These are phyloP conservation scores for Eimeria acervulina DNA, from an alignment of 169 alveolate species.

Conservation along the genomic window DNA sequence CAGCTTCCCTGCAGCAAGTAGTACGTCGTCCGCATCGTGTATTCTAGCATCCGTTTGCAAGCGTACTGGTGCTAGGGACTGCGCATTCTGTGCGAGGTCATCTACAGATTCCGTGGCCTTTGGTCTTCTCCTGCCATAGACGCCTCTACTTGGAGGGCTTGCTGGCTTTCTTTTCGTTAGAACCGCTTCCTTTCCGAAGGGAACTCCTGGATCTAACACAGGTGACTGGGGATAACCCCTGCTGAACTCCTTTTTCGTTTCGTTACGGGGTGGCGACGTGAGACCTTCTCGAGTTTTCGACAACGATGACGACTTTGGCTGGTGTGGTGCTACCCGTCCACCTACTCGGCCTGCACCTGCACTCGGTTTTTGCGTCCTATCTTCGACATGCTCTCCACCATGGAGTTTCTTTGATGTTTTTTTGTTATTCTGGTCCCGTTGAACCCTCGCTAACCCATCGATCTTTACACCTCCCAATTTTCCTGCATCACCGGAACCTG, in stretches of 20 bases:
- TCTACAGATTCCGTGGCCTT: not conserved
- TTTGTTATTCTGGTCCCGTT: not conserved
- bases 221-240: not conserved
- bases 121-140: not conserved
- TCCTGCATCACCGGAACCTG: constrained; percentile 8
- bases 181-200: not conserved
- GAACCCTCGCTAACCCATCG: not conserved
- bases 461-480: not conserved
- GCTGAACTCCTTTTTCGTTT: not conserved
- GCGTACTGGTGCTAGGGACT: not conserved
- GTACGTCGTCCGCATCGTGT: not conserved
- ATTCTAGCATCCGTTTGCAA: not conserved
- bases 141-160: not conserved
- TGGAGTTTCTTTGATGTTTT: not conserved
- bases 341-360: not conserved
- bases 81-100: not conserved
- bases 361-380: not conserved
- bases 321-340: not conserved
- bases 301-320: not conserved
- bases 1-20: not conserved
- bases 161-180: not conserved
- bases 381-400: not conserved
- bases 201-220: not conserved
- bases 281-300: not conserved
- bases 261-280: not conserved